phyloP scores from a whole-genome alignment of 192 early-diverging fungal species.

The Mortierella claussenii region DNA sequence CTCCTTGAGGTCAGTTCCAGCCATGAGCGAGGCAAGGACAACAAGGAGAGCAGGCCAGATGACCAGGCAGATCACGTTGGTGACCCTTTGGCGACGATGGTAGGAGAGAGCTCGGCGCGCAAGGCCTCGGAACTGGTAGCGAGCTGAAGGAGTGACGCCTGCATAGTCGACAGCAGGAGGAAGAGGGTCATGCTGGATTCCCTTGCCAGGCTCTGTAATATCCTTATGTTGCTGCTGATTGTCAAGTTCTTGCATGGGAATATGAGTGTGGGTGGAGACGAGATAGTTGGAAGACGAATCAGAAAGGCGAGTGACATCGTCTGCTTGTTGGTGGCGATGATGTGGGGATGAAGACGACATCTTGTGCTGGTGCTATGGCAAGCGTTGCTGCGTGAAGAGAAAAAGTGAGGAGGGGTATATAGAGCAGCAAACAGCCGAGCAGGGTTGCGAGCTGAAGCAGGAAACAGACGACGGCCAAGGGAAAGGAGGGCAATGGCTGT shows the following conservation, averaged over 20 bases:
- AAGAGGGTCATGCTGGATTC: slow-evolving; percentile 26
- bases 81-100: slow-evolving; percentile 29
- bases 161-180: slow-evolving; percentile 38
- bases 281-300: slow-evolving; percentile 24
- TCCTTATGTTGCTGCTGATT: background rate
- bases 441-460: too few relatives aligned
- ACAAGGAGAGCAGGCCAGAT: slow-evolving; percentile 33
- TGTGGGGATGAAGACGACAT: too few relatives aligned
- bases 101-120: slow-evolving; percentile 36
- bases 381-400: too few relatives aligned
- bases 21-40: slow-evolving; percentile 1
- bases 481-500: too few relatives aligned
- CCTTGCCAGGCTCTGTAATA: background rate
- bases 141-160: slow-evolving; percentile 8
- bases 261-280: slow-evolving; percentile 4
- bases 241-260: slow-evolving; percentile 30
- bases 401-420: too few relatives aligned
- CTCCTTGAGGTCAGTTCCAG: background rate
- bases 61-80: slow-evolving; percentile 22
- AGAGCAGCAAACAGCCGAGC: too few relatives aligned
- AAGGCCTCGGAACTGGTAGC: slow-evolving; percentile 35
- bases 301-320: slow-evolving; percentile 1
- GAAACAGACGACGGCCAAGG: too few relatives aligned
- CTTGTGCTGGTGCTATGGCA: too few relatives aligned
- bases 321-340: too few relatives aligned